Evolutionary conservation across 2,329 filamentous ascomycete species (phyloP).

Genomic region (Mycosphaerelloides madeirae): DNA sequence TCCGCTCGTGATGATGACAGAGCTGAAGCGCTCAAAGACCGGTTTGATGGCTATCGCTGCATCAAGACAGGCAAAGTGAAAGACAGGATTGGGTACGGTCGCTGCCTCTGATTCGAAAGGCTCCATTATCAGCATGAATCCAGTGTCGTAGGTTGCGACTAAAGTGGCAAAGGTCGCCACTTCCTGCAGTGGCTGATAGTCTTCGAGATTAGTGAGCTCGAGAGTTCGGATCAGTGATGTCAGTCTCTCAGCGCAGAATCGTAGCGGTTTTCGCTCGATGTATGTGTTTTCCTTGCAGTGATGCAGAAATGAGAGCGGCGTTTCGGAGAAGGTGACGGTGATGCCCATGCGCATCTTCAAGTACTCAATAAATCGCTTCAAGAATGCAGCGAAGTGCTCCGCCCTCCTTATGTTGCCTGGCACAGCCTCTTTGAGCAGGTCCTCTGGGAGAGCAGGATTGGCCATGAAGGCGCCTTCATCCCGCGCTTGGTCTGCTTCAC

Average conservation of each 20-base stretch:
- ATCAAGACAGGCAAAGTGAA: slow-evolving; percentile 95
- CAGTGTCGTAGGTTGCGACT: slow-evolving; percentile 93
- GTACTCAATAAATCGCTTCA: slow-evolving; percentile 97
- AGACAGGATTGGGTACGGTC: slow-evolving; percentile 90
- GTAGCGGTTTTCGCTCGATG: slow-evolving; percentile 90
- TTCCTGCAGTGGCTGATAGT: slow-evolving; percentile 94
- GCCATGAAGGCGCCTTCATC: slow-evolving; percentile 97
- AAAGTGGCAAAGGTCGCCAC: slow-evolving; percentile 96
- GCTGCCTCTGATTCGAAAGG: slow-evolving; percentile 94
- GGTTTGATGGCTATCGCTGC: slow-evolving; percentile 97
- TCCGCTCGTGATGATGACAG: slow-evolving; percentile 96
- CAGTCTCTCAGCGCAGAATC: slow-evolving; percentile 90
- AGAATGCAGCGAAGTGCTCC: slow-evolving; percentile 90
- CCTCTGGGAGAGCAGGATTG: slow-evolving; percentile 90
- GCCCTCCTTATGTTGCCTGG: slow-evolving; percentile 94
- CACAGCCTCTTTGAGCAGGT: slow-evolving; percentile 89
- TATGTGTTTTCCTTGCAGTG: slow-evolving; percentile 95
- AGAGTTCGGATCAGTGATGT: slow-evolving; percentile 92
- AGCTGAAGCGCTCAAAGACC: slow-evolving; percentile 94
- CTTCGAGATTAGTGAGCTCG: slow-evolving; percentile 95
- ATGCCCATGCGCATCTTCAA: slow-evolving; percentile 96
- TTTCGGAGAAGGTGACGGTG: slow-evolving; percentile 93
- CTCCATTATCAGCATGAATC: slow-evolving; percentile 93
- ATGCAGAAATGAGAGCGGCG: slow-evolving; percentile 84
- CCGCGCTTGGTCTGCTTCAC: slow-evolving; percentile 80